Evolutionary conservation across 306 rosid species (phyloP), one percentile per base, ranked within the genome.

Genomic region (Vigna hirtella): DNA sequence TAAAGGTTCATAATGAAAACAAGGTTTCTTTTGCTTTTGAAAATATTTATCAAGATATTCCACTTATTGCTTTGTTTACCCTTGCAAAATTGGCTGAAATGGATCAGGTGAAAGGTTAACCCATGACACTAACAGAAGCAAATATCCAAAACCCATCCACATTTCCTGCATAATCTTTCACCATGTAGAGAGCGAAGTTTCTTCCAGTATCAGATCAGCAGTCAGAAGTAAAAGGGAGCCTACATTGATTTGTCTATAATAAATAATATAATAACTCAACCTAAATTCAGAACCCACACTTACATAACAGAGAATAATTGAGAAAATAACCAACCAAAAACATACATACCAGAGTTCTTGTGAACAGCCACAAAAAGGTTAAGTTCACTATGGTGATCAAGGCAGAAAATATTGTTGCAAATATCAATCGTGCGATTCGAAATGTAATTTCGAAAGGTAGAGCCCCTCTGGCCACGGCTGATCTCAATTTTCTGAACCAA

Each of bases 401-500:
- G 79, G 76, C 93, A 85, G 78, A 88, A 77, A 78, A 91, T 79
- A 73, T 66, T 83, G 83, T 76, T 83, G 65, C 83, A 77, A 53
- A 89, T 75, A 84, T 66, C 81, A 63, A 85, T 80, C 81, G 68
- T 76, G 45, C 36, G 75, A 18, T 74, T 82, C 53, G 83, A 78
- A 75, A 86, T 87, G 83, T 81, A 81, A 59, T 86, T 83, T 36
- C 90, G 77, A 81, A 84, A 62, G 38, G 88, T 49, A 69, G 96
- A 78, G 74, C 79, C 73, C 81, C 78, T 86, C 77, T 93, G 91
- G 51, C 89, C 94, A 77, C 77, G 82, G 83, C 85, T 85, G 68
- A 93, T 86, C 86, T 91, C 98, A 76, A 95, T 79, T 66, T 82
- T 91, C 73, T 89, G 91, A 83, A 93, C 83, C 38, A 84, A 95